Evolutionary conservation across 148 eudicot species (phyloP).

Genomic region (Silene conica): DNA sequence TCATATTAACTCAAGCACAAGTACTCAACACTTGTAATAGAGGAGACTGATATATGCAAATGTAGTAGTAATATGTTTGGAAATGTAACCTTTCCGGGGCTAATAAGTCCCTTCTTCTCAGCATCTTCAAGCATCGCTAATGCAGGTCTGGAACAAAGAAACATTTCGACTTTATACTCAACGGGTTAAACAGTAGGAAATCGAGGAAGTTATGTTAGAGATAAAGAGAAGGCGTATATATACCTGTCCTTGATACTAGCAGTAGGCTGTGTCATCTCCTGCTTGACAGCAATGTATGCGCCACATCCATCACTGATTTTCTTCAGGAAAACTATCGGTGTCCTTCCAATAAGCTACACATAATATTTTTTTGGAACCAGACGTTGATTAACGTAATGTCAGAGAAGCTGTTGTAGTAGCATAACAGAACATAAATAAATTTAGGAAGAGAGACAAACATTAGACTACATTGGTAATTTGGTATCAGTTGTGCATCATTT

Average conservation of each 20-base stretch:
- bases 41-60: too few species aligned
- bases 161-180: neutral
- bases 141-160: conserved; percentile 58
- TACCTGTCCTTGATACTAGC: conserved; percentile 95
- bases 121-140: conserved; percentile 87
- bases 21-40: too few species aligned
- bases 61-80: neutral
- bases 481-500: neutral
- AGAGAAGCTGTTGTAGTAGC: neutral
- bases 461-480: neutral
- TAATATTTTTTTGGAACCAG: neutral
- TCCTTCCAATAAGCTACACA: conserved; percentile 76
- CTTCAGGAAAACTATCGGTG: conserved; percentile 88
- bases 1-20: neutral
- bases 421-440: neutral
- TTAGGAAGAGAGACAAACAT: neutral
- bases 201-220: neutral
- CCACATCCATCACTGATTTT: conserved; percentile 83
- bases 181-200: neutral
- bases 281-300: conserved; percentile 83
- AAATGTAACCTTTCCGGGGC: conserved; percentile 69
- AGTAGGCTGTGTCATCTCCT: conserved; percentile 97
- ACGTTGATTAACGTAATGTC: neutral
- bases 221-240: neutral
- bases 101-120: conserved; percentile 74